phyloP scores from a whole-genome alignment of 805 yeast genomes.

The Candida anglica region DNA sequence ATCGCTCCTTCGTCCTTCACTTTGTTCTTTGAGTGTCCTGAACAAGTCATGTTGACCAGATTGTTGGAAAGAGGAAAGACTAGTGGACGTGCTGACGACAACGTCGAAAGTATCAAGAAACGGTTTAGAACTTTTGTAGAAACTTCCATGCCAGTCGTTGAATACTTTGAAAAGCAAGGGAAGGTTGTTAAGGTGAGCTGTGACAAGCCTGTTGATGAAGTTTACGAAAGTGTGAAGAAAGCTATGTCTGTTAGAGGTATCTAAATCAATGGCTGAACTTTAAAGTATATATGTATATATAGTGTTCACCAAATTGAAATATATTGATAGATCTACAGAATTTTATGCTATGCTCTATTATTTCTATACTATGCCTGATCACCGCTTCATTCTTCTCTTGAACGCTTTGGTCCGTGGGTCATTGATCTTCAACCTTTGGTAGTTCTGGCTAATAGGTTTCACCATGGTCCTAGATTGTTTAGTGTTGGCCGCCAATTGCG shows the following conservation, averaged over 20 bases:
- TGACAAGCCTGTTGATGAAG: constrained; percentile 75
- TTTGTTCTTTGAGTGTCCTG: constrained; percentile 79
- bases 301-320: no score
- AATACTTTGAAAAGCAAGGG: constrained; percentile 66
- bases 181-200: constrained; percentile 79
- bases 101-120: constrained; percentile 83
- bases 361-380: no score
- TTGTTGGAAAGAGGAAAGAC: constrained; percentile 90
- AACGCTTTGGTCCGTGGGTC: constrained; percentile 39
- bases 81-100: constrained; percentile 91
- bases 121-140: constrained; percentile 83
- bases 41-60: constrained; percentile 76
- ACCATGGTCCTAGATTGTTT: constrained; percentile 12
- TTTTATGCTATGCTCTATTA: no score
- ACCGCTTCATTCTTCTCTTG: constrained; percentile 37
- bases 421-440: constrained; percentile 49
- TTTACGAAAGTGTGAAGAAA: constrained; percentile 61
- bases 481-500: neutral
- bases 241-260: constrained; percentile 50
- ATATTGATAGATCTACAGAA: no score
- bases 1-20: constrained; percentile 68
- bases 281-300: no score
- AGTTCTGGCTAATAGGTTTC: constrained; percentile 44
- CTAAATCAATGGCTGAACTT: no score
- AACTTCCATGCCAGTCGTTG: constrained; percentile 92